phyloP scores from a whole-genome alignment of 2,329 filamentous ascomycete genomes.

The Ambrosiella xylebori region DNA sequence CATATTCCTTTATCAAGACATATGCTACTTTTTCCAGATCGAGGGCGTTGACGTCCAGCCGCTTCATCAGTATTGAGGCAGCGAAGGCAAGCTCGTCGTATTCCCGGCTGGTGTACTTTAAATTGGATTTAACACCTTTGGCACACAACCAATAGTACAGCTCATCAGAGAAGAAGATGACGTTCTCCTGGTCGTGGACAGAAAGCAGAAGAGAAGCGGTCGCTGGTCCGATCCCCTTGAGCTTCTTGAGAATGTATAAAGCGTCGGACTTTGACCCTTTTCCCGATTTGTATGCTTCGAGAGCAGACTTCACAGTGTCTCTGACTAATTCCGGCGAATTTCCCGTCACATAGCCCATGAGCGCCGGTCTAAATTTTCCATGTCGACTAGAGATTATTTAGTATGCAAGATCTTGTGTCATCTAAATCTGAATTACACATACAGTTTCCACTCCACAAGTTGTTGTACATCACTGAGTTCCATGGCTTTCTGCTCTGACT shows the following conservation, averaged over 20 bases:
- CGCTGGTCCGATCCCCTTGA: constrained; percentile 65
- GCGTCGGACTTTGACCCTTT: constrained; percentile 17
- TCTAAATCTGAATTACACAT: constrained; percentile 19
- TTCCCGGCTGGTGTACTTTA: constrained; percentile 56
- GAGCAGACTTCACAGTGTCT: constrained; percentile 33
- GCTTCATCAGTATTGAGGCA: constrained; percentile 26
- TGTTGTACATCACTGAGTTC: constrained; percentile 38
- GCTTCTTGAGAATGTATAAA: constrained; percentile 35
- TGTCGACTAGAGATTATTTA: constrained; percentile 28
- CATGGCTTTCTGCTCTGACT: constrained; percentile 24
- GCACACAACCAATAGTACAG: constrained; percentile 55
- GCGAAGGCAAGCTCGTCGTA: constrained; percentile 38
- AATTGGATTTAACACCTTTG: constrained; percentile 29
- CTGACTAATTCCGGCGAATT: constrained; percentile 26
- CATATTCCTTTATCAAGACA: constrained; percentile 22
- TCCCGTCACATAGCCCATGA: constrained; percentile 49
- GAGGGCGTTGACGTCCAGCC: constrained; percentile 38
- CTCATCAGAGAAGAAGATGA: constrained; percentile 70
- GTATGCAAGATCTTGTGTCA: not conserved
- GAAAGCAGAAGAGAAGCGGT: constrained; percentile 60
- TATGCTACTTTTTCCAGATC: constrained; percentile 57
- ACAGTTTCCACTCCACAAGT: constrained; percentile 59
- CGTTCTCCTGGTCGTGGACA: constrained; percentile 38
- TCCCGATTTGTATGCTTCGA: constrained; percentile 24
- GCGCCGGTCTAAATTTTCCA: constrained; percentile 43